Percentiles rank a stretch among this genome's conserved stretches.
These are phyloP conservation scores for Grosmannia serpens DNA, from an alignment of 2,329 filamentous ascomycete genomes.

Conservation along the genomic window DNA sequence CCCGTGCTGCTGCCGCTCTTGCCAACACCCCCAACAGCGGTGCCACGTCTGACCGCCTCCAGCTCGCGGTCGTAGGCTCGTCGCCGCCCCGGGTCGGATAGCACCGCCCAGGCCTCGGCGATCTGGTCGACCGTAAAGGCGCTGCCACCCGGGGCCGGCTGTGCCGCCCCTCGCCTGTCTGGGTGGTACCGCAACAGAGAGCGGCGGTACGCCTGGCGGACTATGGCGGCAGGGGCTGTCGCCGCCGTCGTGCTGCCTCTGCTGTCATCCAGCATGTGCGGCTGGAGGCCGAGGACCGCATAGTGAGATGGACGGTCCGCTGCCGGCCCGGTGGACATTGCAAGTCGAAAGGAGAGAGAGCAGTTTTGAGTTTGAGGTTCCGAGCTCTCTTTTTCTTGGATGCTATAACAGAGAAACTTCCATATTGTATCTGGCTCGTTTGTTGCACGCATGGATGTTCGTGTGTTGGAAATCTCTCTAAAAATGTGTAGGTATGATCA, in stretches of 20 bases:
- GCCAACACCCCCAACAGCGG: neutral
- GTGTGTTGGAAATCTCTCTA: neutral
- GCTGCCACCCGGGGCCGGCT: neutral
- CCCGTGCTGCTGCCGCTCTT: slow-evolving; percentile 9
- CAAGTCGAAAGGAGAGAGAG: neutral
- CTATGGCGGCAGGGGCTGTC: slow-evolving; percentile 22
- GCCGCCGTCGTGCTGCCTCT: slow-evolving; percentile 9
- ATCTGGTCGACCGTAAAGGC: slow-evolving; percentile 52
- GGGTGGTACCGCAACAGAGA: slow-evolving; percentile 56
- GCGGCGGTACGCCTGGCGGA: slow-evolving; percentile 53
- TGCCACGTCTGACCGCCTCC: slow-evolving; percentile 11
- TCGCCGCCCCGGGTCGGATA: slow-evolving; percentile 38
- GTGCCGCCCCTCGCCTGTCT: slow-evolving; percentile 33
- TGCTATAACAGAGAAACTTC: neutral
- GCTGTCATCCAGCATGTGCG: neutral
- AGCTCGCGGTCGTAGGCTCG: slow-evolving; percentile 43
- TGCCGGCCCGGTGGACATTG: neutral
- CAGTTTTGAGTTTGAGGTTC: neutral
- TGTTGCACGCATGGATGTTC: neutral
- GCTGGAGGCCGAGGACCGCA: slow-evolving; percentile 5
- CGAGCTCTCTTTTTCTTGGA: neutral
- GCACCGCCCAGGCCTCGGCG: slow-evolving; percentile 42
- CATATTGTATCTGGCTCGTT: neutral
- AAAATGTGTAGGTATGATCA: neutral
- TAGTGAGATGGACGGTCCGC: neutral